Percentiles rank a stretch among this genome's conserved stretches.
Conservation (phyloP, 441 rosid genomes). For the Metrosideros polymorpha region DNA sequence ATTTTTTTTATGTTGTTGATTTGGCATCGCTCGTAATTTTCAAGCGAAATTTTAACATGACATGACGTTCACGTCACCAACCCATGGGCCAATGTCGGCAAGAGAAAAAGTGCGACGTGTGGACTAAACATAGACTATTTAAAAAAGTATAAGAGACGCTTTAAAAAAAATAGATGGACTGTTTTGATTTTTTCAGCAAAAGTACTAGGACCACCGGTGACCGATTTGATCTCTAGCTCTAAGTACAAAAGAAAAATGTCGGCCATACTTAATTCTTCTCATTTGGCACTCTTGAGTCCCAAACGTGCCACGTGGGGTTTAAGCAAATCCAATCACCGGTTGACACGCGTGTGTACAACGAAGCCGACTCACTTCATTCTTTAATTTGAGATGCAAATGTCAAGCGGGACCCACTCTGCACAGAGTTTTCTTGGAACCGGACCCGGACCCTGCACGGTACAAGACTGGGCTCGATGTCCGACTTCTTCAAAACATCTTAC, state of each 20-base stretch:
- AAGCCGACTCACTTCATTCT: neutral
- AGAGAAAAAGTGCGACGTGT: neutral
- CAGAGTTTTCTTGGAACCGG: rapidly evolving
- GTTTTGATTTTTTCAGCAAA: neutral
- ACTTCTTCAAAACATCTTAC: neutral
- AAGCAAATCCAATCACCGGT: rapidly evolving
- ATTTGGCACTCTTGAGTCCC: neutral
- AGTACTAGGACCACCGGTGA: neutral
- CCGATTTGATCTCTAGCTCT: neutral
- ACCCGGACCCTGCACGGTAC: rapidly evolving
- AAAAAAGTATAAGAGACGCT: neutral
- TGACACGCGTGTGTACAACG: rapidly evolving
- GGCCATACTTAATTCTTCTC: no score
- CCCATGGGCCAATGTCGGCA: no score
- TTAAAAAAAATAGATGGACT: neutral
- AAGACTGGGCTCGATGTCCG: rapidly evolving
- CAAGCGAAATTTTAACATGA: no score
- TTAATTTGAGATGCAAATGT: neutral
- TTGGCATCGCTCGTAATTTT: no score
- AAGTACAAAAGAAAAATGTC: no score
- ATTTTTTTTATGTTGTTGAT: no score
- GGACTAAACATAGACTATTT: neutral
- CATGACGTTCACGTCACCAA: no score
- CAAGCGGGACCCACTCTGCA: rapidly evolving
- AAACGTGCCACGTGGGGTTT: neutral